These are phyloP conservation scores for Cytospora paraplurivora DNA, from an alignment of 2,329 filamentous ascomycete genomes.

Conservation along the genomic window DNA sequence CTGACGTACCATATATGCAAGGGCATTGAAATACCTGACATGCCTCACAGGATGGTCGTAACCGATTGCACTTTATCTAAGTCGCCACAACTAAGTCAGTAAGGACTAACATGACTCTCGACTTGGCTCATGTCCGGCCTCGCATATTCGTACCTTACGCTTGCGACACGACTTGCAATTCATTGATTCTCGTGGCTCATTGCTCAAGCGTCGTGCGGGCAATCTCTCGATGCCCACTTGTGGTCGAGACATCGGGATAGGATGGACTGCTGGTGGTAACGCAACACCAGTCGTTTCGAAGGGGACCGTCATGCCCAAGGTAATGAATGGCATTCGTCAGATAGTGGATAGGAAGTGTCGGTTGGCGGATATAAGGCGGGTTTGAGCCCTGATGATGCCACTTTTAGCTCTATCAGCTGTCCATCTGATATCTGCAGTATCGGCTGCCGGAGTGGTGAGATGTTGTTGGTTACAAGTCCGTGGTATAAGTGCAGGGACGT, in stretches of 20 bases:
- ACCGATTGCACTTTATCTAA: slow-evolving; percentile 89
- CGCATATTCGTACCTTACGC: slow-evolving; percentile 68
- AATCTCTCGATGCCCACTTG: slow-evolving; percentile 82
- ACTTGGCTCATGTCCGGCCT: not conserved
- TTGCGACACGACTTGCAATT: slow-evolving; percentile 95
- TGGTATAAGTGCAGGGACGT: not conserved
- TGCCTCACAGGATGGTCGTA: slow-evolving; percentile 82
- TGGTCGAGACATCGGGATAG: slow-evolving; percentile 67
- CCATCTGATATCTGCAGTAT: slow-evolving; percentile 16
- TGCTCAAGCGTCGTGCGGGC: slow-evolving; percentile 68
- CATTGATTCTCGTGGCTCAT: slow-evolving; percentile 85
- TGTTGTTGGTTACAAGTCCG: not conserved
- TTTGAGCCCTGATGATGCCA: not conserved
- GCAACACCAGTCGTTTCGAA: slow-evolving; percentile 46
- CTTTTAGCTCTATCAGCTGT: slow-evolving; percentile 17
- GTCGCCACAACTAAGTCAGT: slow-evolving; percentile 24
- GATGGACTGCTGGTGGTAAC: slow-evolving; percentile 47
- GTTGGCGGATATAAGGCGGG: slow-evolving; percentile 4
- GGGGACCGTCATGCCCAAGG: slow-evolving; percentile 43
- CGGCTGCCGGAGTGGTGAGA: slow-evolving; percentile 6
- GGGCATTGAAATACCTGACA: slow-evolving; percentile 88
- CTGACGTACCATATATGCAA: slow-evolving; percentile 77
- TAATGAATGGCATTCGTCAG: slow-evolving; percentile 25
- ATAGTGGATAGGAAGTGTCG: slow-evolving; percentile 10
- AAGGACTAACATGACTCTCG: not conserved